These are phyloP conservation scores for Globisporangium irregulare DNA, from an alignment of 352 stramenopile genomes.

Conservation along the genomic window DNA sequence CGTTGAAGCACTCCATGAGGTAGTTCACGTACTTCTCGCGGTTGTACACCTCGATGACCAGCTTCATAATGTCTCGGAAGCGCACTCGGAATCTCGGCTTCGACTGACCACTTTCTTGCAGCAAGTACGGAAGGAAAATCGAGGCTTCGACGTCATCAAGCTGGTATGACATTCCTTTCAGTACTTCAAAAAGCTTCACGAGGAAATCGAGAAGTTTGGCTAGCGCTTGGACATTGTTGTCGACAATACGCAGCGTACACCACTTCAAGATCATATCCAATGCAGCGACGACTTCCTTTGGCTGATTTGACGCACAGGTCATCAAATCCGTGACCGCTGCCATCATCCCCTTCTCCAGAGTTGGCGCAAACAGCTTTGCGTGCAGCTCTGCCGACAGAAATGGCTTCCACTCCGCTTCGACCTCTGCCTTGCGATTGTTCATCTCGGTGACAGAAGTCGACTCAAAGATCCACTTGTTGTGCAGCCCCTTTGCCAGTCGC, in stretches of 20 bases:
- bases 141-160: conserved; percentile 81
- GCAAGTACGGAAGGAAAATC: conserved; percentile 78
- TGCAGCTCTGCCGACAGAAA: conserved; percentile 69
- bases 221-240: conserved; percentile 87
- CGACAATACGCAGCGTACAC: conserved; percentile 79
- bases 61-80: conserved; percentile 84
- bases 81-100: conserved; percentile 81
- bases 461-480: conserved; percentile 87
- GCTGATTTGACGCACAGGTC: conserved; percentile 56
- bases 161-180: conserved; percentile 61
- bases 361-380: conserved; percentile 74
- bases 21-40: conserved; percentile 73
- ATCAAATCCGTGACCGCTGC: conserved; percentile 73
- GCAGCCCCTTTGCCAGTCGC: conserved; percentile 59
- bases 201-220: conserved; percentile 81
- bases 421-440: conserved; percentile 59
- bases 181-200: conserved; percentile 77
- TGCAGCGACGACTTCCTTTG: conserved; percentile 58
- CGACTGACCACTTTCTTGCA: conserved; percentile 82
- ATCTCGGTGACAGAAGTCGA: conserved; percentile 66
- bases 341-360: conserved; percentile 84
- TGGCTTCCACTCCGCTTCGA: conserved; percentile 75
- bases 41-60: conserved; percentile 76
- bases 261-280: conserved; percentile 86
- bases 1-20: conserved; percentile 80